These are phyloP conservation scores for Schoenoplectus tabernaemontani DNA, from an alignment of 202 grass and related monocot species.

Conservation along the genomic window DNA sequence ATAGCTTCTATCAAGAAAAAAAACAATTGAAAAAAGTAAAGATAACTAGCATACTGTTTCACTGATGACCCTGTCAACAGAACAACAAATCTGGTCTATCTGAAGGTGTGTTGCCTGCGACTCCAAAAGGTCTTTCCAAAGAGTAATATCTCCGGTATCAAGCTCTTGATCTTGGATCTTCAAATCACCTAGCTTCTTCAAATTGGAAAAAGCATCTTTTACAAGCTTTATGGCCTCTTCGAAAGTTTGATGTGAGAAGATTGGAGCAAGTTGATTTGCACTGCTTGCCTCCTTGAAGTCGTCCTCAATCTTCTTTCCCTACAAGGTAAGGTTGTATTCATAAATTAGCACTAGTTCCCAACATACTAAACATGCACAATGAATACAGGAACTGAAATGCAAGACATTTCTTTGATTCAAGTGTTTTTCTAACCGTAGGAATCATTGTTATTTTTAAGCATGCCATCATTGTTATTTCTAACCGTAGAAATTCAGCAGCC, in stretches of 20 bases:
- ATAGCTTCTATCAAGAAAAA: not conserved
- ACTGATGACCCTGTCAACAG: conserved; percentile 38
- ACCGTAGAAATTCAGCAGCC: not conserved
- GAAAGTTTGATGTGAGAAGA: conserved; percentile 32
- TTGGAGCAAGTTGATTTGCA: conserved; percentile 20
- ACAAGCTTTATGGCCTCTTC: conserved; percentile 34
- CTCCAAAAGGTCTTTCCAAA: conserved; percentile 70
- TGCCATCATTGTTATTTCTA: not conserved
- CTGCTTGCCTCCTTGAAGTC: conserved; percentile 25
- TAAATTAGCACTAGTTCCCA: not conserved
- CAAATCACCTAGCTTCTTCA: conserved; percentile 27
- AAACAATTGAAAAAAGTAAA: conserved; percentile 17
- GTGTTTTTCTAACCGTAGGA: not conserved
- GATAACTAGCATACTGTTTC: conserved; percentile 38
- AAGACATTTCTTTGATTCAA: not conserved
- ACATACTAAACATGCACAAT: not conserved
- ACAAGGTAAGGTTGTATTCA: not conserved
- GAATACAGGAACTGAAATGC: not conserved
- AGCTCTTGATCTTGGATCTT: conserved; percentile 31
- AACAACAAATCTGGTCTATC: conserved; percentile 45
- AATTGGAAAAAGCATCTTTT: conserved; percentile 32
- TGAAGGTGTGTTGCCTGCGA: conserved; percentile 47
- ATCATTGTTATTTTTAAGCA: not conserved
- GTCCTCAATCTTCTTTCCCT: conserved; percentile 39
- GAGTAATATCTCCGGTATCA: conserved; percentile 41